phyloP scores from a whole-genome alignment of 1,284 basidiomycete genomes.

The Ceratobasidium sp. region DNA sequence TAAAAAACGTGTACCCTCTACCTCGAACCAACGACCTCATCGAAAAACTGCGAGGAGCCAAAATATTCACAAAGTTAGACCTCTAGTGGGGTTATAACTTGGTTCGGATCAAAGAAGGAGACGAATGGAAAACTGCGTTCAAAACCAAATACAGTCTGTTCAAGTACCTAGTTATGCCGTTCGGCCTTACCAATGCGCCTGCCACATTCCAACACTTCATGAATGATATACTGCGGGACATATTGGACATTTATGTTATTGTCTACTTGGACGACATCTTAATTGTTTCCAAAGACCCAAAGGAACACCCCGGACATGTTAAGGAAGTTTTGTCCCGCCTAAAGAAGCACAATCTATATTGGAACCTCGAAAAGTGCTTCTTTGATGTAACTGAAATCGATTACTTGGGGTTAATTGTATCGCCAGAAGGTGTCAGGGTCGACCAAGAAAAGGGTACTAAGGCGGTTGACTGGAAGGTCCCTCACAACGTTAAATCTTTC shows the following conservation, averaged over 20 bases:
- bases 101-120: conserved; percentile 54
- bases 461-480: conserved; percentile 48
- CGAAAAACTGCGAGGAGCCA: not conserved
- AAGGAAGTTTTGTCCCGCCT: conserved; percentile 51
- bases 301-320: conserved; percentile 55
- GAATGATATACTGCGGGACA: conserved; percentile 41
- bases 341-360: conserved; percentile 42
- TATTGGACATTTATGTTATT: conserved; percentile 33
- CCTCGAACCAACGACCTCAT: not conserved
- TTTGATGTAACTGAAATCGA: conserved; percentile 51
- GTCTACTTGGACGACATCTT: conserved; percentile 50
- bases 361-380: conserved; percentile 53
- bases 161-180: conserved; percentile 44
- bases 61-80: conserved; percentile 24
- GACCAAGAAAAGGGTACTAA: conserved; percentile 53
- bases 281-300: conserved; percentile 58
- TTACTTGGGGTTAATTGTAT: conserved; percentile 55
- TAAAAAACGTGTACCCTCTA: not conserved
- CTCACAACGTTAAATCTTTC: no score
- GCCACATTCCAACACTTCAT: conserved; percentile 43
- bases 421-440: conserved; percentile 51
- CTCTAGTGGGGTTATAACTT: conserved; percentile 26
- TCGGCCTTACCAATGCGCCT: conserved; percentile 36
- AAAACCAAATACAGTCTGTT: conserved; percentile 38
- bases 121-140: conserved; percentile 21